Percentiles rank a stretch among this genome's conserved stretches.
phyloP scores from a whole-genome alignment of 306 rosid species.

The Coriaria nepalensis region DNA sequence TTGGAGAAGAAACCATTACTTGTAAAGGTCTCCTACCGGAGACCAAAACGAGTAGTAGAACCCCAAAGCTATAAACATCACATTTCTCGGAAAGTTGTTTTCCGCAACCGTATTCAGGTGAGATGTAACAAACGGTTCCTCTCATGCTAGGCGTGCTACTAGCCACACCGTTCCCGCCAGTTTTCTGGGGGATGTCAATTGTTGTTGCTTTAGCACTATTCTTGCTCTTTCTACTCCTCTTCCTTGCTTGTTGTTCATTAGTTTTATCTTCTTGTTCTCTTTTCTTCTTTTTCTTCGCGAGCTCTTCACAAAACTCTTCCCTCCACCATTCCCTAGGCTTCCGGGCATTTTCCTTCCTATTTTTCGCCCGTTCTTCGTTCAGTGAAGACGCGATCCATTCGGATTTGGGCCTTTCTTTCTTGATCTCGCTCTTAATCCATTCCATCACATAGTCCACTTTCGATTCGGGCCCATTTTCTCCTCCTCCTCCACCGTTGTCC shows the following conservation, averaged over 20 bases:
- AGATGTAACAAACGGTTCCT: constrained; percentile 93
- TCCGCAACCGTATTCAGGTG: constrained; percentile 95
- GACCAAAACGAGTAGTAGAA: constrained; percentile 57
- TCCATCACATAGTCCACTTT: constrained; percentile 97
- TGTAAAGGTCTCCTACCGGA: constrained; percentile 87
- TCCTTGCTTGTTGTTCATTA: constrained; percentile 60
- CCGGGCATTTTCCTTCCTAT: constrained; percentile 45
- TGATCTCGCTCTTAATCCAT: constrained; percentile 95
- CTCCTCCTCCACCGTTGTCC: constrained; percentile 21
- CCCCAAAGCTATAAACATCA: constrained; percentile 90
- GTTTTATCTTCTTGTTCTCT: constrained; percentile 45
- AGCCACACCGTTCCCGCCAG: constrained; percentile 46
- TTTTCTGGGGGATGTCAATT: constrained; percentile 52
- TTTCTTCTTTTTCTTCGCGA: constrained; percentile 63
- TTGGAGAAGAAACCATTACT: constrained; percentile 72
- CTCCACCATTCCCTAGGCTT: constrained; percentile 98
- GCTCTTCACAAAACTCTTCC: constrained; percentile 97
- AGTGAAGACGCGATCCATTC: constrained; percentile 75
- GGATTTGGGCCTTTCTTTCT: constrained; percentile 63
- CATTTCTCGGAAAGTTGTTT: constrained; percentile 83
- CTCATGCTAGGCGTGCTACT: constrained; percentile 97
- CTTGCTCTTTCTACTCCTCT: constrained; percentile 69
- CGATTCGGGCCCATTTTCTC: constrained; percentile 48
- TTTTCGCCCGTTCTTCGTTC: constrained; percentile 38
- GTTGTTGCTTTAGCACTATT: constrained; percentile 37